Conservation (phyloP, 2,329 filamentous ascomycete genomes). For the Paracoccidioides brasiliensis region DNA sequence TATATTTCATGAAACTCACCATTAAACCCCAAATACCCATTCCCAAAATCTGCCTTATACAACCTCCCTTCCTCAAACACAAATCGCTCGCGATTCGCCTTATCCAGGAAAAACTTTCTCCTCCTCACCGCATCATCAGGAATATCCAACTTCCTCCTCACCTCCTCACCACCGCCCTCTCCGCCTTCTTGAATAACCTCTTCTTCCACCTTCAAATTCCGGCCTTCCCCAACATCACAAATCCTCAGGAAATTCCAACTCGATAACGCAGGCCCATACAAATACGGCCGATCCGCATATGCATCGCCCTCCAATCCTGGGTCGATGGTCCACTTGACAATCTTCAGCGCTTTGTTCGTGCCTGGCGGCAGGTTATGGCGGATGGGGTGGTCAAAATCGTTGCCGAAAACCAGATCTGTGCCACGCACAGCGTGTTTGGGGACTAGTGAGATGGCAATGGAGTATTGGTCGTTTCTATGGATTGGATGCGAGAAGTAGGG, state of each 20-base stretch:
- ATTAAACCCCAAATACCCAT: conserved; percentile 82
- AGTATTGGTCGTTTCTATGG: conserved; percentile 70
- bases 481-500: conserved; percentile 62
- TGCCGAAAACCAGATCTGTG: conserved; percentile 74
- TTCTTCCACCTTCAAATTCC: neutral
- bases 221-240: conserved; percentile 36
- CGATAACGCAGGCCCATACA: conserved; percentile 71
- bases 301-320: conserved; percentile 82
- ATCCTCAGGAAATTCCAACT: conserved; percentile 67
- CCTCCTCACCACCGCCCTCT: conserved; percentile 41
- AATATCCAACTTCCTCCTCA: conserved; percentile 36
- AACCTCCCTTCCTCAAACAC: conserved; percentile 48
- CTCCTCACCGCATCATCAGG: conserved; percentile 42
- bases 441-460: conserved; percentile 64
- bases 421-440: conserved; percentile 56
- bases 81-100: conserved; percentile 43
- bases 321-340: conserved; percentile 84
- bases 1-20: conserved; percentile 26
- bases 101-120: conserved; percentile 48
- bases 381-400: conserved; percentile 89
- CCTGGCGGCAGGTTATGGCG: conserved; percentile 74
- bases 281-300: conserved; percentile 70
- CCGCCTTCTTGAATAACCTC: conserved; percentile 54
- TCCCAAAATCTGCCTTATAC: conserved; percentile 67
- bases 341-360: conserved; percentile 68